These are phyloP conservation scores for Aureobasidium sp. DNA, from an alignment of 2,329 filamentous ascomycete species.

Conservation along the genomic window DNA sequence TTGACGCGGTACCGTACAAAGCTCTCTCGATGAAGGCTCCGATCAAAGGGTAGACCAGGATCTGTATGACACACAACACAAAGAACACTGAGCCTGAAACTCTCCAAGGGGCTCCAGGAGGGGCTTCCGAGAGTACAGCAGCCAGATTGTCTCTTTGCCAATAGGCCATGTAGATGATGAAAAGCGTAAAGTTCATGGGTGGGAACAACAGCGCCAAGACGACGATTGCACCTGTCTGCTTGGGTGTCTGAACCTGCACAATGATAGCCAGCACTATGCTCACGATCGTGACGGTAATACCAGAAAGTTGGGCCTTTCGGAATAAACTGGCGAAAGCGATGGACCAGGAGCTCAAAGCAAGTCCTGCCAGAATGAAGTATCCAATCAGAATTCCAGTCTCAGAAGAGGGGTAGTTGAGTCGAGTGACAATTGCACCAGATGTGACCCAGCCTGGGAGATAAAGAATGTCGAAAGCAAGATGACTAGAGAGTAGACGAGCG, in stretches of 20 bases:
- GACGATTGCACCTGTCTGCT: slow-evolving; percentile 55
- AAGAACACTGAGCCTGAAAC: slow-evolving; percentile 69
- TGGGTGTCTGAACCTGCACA: slow-evolving; percentile 62
- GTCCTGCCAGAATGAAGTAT: slow-evolving; percentile 67
- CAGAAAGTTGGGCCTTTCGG: slow-evolving; percentile 77
- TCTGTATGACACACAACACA: slow-evolving; percentile 70
- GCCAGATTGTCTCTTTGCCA: slow-evolving; percentile 58
- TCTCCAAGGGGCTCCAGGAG: slow-evolving; percentile 51
- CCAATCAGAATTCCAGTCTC: slow-evolving; percentile 38
- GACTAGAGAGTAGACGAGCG: slow-evolving; percentile 68
- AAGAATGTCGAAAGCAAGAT: slow-evolving; percentile 69
- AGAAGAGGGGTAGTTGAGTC: slow-evolving; percentile 42
- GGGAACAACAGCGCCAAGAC: slow-evolving; percentile 71
- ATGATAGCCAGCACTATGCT: slow-evolving; percentile 72
- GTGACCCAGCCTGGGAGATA: slow-evolving; percentile 79
- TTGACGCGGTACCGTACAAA: slow-evolving; percentile 66
- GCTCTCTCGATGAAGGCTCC: slow-evolving; percentile 65
- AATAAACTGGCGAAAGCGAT: slow-evolving; percentile 78
- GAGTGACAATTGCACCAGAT: slow-evolving; percentile 61
- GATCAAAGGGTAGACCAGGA: slow-evolving; percentile 66
- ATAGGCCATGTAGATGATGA: slow-evolving; percentile 68
- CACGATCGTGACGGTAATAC: slow-evolving; percentile 66
- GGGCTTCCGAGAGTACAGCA: slow-evolving; percentile 52
- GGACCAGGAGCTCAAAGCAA: slow-evolving; percentile 71
- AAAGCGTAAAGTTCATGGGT: slow-evolving; percentile 81